These are phyloP conservation scores for Musa itinerans DNA, from an alignment of 176 grass and related monocot genomes.

Conservation along the genomic window DNA sequence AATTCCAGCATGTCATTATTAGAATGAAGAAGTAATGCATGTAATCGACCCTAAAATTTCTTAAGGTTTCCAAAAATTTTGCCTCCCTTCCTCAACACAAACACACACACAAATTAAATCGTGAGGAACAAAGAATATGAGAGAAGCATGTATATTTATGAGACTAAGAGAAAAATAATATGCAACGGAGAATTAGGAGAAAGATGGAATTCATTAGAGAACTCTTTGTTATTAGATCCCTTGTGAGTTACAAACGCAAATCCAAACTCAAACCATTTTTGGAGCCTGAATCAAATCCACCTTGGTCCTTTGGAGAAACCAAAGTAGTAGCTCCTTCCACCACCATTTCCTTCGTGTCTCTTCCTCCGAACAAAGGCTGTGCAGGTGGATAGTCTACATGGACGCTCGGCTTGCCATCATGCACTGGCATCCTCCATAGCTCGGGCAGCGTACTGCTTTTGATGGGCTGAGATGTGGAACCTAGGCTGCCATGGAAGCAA, in stretches of 20 bases:
- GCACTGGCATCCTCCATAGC: constrained; percentile 29
- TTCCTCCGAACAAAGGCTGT: constrained; percentile 25
- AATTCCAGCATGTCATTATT: too few species aligned
- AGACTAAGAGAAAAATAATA: too few species aligned
- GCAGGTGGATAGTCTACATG: constrained; percentile 24
- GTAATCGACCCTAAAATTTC: too few species aligned
- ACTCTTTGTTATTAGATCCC: constrained; percentile 9
- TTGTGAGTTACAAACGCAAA: constrained; percentile 61
- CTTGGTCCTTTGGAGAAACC: background rate
- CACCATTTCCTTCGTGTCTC: constrained; percentile 15
- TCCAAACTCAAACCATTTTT: constrained; percentile 72
- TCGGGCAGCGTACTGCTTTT: constrained; percentile 39
- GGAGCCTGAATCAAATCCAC: constrained; percentile 23
- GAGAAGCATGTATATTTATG: too few species aligned
- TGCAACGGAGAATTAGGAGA: background rate
- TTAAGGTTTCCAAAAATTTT: too few species aligned
- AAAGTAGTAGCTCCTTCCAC: constrained; percentile 16
- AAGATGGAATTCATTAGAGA: background rate
- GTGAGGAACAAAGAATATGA: too few species aligned
- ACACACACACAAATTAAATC: too few species aligned
- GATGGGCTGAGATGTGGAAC: constrained; percentile 56
- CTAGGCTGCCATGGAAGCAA: constrained; percentile 37
- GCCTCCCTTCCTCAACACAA: too few species aligned
- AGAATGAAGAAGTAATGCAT: too few species aligned
- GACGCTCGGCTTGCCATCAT: constrained; percentile 2